These are phyloP conservation scores for Ligustrum vulgare DNA, from an alignment of 257 asterid species.

Conservation along the genomic window DNA sequence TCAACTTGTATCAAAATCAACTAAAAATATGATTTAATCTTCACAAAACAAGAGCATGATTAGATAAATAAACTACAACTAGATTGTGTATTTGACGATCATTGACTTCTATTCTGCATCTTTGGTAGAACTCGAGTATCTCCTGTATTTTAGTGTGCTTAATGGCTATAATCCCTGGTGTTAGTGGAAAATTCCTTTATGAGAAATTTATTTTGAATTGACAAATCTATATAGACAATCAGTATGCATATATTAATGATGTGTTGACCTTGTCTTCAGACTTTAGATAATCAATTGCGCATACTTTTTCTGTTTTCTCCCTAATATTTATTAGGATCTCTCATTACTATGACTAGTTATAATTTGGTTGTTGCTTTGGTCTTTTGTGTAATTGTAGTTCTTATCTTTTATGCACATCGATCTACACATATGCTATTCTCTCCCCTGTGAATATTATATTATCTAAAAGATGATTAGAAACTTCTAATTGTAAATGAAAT, in stretches of 20 bases:
- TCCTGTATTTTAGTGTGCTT: background rate
- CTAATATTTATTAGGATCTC: background rate
- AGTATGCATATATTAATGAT: background rate
- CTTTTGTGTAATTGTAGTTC: background rate
- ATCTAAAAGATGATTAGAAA: too few species aligned
- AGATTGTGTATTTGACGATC: too few species aligned
- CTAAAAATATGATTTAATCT: too few species aligned
- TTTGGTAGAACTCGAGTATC: background rate
- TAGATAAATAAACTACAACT: background rate
- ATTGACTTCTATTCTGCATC: background rate
- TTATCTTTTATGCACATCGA: background rate
- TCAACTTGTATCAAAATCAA: too few species aligned
- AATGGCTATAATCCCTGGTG: background rate
- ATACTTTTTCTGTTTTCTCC: background rate
- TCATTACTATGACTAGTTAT: background rate
- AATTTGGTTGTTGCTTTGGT: background rate
- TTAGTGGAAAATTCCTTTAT: background rate
- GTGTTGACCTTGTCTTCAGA: background rate
- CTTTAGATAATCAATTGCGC: background rate
- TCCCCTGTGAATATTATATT: background rate
- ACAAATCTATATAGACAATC: background rate
- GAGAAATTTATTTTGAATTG: background rate
- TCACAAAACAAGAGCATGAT: too few species aligned
- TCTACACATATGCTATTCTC: background rate
- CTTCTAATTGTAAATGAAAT: too few species aligned